Evolutionary conservation across 805 yeast genomes (phyloP), one percentile per base, ranked within the genome.

Genomic region (Candida golubevii): DNA sequence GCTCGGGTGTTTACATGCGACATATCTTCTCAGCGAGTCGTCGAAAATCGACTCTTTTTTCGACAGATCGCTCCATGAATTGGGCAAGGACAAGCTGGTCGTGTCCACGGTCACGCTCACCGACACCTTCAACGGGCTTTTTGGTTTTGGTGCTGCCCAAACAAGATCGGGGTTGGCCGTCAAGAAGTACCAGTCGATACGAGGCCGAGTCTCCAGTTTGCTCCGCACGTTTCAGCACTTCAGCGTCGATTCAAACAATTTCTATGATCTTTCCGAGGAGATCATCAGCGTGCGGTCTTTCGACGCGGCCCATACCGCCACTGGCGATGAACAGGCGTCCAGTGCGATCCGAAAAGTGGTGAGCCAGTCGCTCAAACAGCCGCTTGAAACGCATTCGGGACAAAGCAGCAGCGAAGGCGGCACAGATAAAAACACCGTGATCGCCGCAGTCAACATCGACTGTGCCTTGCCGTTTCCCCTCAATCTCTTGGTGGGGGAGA

Each of bases 391-490:
- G 10, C n/a, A 6, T 11, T 27, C 28, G 33, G 34, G 30, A 10
- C 26, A n/a, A n/a, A 33, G 31, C 10, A 33, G 35, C 12, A 9
- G 26, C 4, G 26, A 15, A 11, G 26, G 14, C 3, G 26, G 34
- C 8, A 12, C 27, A n/a, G 47, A 44, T n/a, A 41, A 41, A 30
- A 15, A 36, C 6, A 32, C 36, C 11, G 57, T 79, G 1, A 68
- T 83, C 1, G 69, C 80, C 38, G 74, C 75, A 40, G 60, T 84
- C 9, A 78, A 77, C 46, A 62, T 84, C 36, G 80, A 82, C 35
- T 47, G 83, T 7, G 63, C 73, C n/a, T 62, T 90, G 18, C 97
- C 97, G 3, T 93, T 88, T 59, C 99, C 99, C 0, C 64, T 88
- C 39, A 88, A 88, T 56, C 69, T 91, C 26, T 71, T 93, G 1